Conservation (phyloP, 805 yeast genomes). For the Candida nitratophila region DNA sequence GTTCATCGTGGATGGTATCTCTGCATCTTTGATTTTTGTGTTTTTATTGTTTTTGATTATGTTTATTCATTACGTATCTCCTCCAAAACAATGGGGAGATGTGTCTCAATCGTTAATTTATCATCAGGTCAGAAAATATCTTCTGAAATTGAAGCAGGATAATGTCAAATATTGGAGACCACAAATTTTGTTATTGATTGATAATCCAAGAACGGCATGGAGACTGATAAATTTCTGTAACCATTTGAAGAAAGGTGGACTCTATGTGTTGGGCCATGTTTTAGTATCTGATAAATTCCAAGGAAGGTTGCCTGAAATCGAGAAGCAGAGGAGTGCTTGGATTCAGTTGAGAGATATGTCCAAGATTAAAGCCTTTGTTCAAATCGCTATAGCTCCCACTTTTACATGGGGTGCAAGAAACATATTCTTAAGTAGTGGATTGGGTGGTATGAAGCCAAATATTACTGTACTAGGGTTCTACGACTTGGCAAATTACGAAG, state of each 20-base stretch:
- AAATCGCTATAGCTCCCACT: constrained; percentile 79
- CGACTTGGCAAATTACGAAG: constrained; percentile 38
- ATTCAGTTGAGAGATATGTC: constrained; percentile 68
- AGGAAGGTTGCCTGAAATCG: constrained; percentile 58
- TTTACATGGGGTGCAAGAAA: constrained; percentile 94
- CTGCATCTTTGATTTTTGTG: constrained; percentile 71
- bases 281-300: constrained; percentile 60
- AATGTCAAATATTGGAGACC: constrained; percentile 99
- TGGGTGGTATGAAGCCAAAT: constrained; percentile 98
- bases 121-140: constrained; percentile 92
- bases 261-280: constrained; percentile 89
- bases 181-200: constrained; percentile 80
- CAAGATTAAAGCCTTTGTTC: constrained; percentile 88
- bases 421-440: constrained; percentile 84
- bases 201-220: constrained; percentile 91
- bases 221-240: constrained; percentile 88
- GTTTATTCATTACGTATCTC: constrained; percentile 81
- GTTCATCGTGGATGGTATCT: constrained; percentile 90
- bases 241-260: constrained; percentile 90
- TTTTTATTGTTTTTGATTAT: constrained; percentile 61
- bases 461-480: constrained; percentile 89
- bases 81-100: constrained; percentile 98
- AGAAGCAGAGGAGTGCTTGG: constrained; percentile 78
- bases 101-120: constrained; percentile 92
- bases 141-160: constrained; percentile 75